Evolutionary conservation across 163 green algal genomes (phyloP).

Genomic region (Smithsoniella earleae): DNA sequence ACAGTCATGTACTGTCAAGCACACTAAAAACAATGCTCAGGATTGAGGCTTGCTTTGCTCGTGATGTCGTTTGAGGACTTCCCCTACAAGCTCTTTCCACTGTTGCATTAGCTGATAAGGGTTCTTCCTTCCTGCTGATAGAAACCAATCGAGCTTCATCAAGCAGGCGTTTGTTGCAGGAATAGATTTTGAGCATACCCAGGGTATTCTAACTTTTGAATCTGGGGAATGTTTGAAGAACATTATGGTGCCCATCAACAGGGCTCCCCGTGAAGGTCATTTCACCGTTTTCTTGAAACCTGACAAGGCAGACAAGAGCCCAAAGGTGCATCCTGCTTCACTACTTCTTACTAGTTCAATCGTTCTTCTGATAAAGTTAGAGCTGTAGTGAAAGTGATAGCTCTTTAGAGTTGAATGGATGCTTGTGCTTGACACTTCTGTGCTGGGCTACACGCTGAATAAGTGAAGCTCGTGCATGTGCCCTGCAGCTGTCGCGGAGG

Average conservation of each 20-base stretch:
- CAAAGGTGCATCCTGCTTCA: neutral
- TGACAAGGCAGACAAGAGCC: neutral
- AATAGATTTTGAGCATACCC: slow-evolving; percentile 9
- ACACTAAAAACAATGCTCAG: no score
- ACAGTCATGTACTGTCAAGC: no score
- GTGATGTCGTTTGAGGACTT: no score
- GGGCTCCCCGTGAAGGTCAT: neutral
- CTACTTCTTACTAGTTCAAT: neutral
- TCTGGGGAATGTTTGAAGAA: slow-evolving; percentile 5
- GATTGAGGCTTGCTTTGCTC: no score
- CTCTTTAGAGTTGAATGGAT: no score
- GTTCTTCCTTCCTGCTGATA: neutral
- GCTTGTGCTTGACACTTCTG: no score
- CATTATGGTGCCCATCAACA: neutral
- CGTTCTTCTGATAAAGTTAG: neutral
- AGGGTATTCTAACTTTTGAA: slow-evolving; percentile 9
- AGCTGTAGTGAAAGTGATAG: neutral
- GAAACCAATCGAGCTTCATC: neutral
- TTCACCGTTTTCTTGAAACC: neutral
- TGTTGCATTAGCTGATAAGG: no score
- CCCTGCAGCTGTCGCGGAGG: slow-evolving; percentile 8
- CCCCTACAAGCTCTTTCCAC: no score
- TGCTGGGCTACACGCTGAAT: no score
- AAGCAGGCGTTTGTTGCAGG: neutral
- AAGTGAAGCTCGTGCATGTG: no score